These are phyloP conservation scores for Polytrichum commune DNA, from an alignment of 225 moss, liverwort and hornwort genomes.

Conservation along the genomic window DNA sequence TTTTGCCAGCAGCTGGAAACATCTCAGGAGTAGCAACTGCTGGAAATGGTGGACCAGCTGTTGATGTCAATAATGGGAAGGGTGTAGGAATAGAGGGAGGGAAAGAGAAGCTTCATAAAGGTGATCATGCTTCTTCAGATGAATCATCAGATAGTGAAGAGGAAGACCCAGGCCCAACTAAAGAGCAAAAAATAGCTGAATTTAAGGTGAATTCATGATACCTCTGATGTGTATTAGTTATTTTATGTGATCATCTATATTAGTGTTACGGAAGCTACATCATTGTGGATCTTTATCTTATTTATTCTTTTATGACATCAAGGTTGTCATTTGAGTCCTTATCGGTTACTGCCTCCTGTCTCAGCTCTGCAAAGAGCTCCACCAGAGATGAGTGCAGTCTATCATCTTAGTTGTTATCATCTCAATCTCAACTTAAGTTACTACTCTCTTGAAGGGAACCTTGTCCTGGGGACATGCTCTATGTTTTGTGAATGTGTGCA, in stretches of 20 bases:
- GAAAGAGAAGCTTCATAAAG: slow-evolving; percentile 64
- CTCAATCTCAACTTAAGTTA: too few relatives aligned
- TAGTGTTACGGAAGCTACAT: too few relatives aligned
- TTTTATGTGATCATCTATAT: too few relatives aligned
- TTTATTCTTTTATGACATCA: too few relatives aligned
- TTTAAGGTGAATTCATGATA: slow-evolving; percentile 59
- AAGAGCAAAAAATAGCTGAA: slow-evolving; percentile 70
- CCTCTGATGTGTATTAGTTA: too few relatives aligned
- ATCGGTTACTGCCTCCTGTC: neutral
- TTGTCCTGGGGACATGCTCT: too few relatives aligned
- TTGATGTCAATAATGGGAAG: slow-evolving; percentile 44
- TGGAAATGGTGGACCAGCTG: slow-evolving; percentile 27
- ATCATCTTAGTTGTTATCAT: neutral
- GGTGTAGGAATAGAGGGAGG: slow-evolving; percentile 43
- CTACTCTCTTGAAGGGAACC: too few relatives aligned
- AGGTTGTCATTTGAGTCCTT: too few relatives aligned
- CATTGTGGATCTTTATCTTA: too few relatives aligned
- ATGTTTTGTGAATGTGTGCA: too few relatives aligned
- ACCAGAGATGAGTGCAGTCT: neutral
- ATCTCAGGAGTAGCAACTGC: slow-evolving; percentile 19
- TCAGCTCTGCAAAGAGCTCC: neutral
- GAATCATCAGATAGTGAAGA: slow-evolving; percentile 89
- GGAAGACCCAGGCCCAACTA: slow-evolving; percentile 78
- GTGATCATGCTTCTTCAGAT: slow-evolving; percentile 72
- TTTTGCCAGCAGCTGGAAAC: slow-evolving; percentile 41